Base-by-base conservation (phyloP, 1,139 yeast species). In the Kurtzmaniella quercitrusa region DNA sequence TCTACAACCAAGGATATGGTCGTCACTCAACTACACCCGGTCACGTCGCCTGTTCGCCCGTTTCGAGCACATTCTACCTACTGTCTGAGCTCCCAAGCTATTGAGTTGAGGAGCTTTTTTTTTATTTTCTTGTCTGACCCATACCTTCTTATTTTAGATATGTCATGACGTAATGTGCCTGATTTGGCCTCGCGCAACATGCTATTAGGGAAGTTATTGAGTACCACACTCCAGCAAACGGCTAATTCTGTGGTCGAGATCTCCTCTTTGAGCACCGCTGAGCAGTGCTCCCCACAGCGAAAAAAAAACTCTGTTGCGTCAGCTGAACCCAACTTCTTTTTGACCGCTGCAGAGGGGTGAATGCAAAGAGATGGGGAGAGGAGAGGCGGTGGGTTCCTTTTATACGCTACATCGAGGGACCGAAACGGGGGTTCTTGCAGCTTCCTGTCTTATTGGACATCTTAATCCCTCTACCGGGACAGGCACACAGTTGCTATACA, bases 131-230 rank as follows among this genome's bases (percentile, higher is more conserved):
- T 11, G 4, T 27, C 31, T 10, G 36, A 12, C 18, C 36, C 10
- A 14, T 9, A 31, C 16, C 18, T 31, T 14, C 36, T 31, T 9
- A 31, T 12, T 16, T 14, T 3, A 31, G 36, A 31, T 14, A 31
- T 31, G 36, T 31, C 36, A 31, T 31, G 36, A 31, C 36, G 36
- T 31, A 31, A 31, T 31, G 36, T 31, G 36, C 36, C 36, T 31
- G 36, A 31, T 14, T 31, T 31, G 14, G 36, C 3, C 36, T 31
- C 8, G 31, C 12, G 31, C 31, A 7, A 11, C 14, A n/a, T 10
- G 14, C 31, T 27, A n/a, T 6, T 27, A 27, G 12, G 31, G 31
- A 27, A 11, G 5, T 27, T 27, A 6, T 27, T 27, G 12, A 7
- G 31, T 10, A 11, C 4, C 31, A 5, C 12, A 11, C 12, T n/a